phyloP scores from a whole-genome alignment of 371 early-diverging fungal genomes.

The Syncephalastrum sp. region DNA sequence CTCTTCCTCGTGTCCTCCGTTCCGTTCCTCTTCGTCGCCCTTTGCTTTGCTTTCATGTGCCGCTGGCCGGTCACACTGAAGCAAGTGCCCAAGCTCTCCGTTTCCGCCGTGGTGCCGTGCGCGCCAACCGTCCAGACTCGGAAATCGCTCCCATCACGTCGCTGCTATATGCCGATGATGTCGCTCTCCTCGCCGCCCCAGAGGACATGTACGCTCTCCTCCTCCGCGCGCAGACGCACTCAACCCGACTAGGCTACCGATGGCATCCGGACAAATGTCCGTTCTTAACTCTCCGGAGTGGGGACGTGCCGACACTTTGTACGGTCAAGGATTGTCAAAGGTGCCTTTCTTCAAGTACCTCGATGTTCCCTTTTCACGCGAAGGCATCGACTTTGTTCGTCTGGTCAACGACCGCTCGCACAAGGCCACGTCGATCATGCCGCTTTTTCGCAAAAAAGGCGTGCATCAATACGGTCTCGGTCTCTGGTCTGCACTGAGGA shows the following conservation, averaged over 20 bases:
- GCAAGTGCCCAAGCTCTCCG: not conserved
- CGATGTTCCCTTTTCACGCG: conserved; percentile 6
- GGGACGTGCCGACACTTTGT: not conserved
- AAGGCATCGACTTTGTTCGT: conserved; percentile 2
- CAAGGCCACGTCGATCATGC: conserved; percentile 3
- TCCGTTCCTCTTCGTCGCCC: not conserved
- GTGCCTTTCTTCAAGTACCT: conserved; percentile 2
- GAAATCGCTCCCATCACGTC: conserved; percentile 1
- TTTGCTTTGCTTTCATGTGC: not conserved
- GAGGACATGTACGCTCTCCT: conserved; percentile 11
- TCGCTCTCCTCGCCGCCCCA: conserved; percentile 12
- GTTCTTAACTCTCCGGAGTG: no score
- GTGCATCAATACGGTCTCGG: conserved; percentile 9
- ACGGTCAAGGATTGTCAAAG: conserved; percentile 1
- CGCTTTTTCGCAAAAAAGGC: conserved; percentile 3
- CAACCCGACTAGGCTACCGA: conserved; percentile 16
- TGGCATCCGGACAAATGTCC: conserved; percentile 27
- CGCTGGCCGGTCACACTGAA: conserved; percentile 1
- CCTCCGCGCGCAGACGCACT: conserved; percentile 11
- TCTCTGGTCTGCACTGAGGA: not conserved
- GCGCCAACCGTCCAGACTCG: not conserved
- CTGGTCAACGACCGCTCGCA: not conserved
- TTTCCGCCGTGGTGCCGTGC: not conserved
- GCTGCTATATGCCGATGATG: conserved; percentile 18
- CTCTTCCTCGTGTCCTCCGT: conserved; percentile 13